Percentiles rank a stretch among this genome's conserved stretches.
These are phyloP conservation scores for Priceomyces carsonii DNA, from an alignment of 805 yeast genomes.

Conservation along the genomic window DNA sequence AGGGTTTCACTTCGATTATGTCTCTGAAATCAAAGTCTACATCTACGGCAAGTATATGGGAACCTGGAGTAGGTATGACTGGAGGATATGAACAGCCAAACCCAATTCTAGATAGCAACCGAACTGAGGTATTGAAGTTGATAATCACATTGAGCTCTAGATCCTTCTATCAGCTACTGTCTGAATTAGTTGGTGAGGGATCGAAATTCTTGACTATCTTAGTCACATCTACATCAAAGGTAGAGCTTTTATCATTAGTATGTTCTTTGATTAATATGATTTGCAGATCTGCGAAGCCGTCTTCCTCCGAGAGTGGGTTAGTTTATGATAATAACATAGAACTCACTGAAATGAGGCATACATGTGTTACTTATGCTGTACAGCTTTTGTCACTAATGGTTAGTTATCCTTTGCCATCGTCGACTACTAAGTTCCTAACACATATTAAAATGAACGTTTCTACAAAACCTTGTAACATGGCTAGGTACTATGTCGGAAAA, in stretches of 20 bases:
- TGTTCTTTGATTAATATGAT: slow-evolving; percentile 70
- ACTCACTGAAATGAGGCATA: slow-evolving; percentile 43
- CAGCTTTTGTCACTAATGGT: slow-evolving; percentile 64
- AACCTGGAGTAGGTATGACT: slow-evolving; percentile 69
- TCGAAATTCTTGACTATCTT: slow-evolving; percentile 61
- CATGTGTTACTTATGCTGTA: slow-evolving; percentile 54
- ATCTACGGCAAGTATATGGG: slow-evolving; percentile 54
- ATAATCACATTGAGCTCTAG: slow-evolving; percentile 62
- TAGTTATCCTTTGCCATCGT: slow-evolving; percentile 60
- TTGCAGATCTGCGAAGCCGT: slow-evolving; percentile 49
- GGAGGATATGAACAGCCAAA: slow-evolving; percentile 25
- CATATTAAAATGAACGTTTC: slow-evolving; percentile 26
- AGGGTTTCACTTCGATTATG: slow-evolving; percentile 51
- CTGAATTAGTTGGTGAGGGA: slow-evolving; percentile 49
- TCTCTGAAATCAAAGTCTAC: slow-evolving; percentile 7
- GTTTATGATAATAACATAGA: slow-evolving; percentile 23
- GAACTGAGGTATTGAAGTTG: slow-evolving; percentile 66
- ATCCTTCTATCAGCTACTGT: slow-evolving; percentile 52
- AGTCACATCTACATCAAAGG: slow-evolving; percentile 50
- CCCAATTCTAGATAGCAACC: slow-evolving; percentile 52
- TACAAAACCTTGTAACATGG: slow-evolving; percentile 45
- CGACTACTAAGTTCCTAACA: slow-evolving; percentile 33
- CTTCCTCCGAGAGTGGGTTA: slow-evolving; percentile 47
- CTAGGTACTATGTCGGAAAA: slow-evolving; percentile 52
- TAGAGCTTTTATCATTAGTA: slow-evolving; percentile 50